Evolutionary conservation across 1,284 basidiomycete genomes (phyloP).

Genomic region (Ustilago bromivora): DNA sequence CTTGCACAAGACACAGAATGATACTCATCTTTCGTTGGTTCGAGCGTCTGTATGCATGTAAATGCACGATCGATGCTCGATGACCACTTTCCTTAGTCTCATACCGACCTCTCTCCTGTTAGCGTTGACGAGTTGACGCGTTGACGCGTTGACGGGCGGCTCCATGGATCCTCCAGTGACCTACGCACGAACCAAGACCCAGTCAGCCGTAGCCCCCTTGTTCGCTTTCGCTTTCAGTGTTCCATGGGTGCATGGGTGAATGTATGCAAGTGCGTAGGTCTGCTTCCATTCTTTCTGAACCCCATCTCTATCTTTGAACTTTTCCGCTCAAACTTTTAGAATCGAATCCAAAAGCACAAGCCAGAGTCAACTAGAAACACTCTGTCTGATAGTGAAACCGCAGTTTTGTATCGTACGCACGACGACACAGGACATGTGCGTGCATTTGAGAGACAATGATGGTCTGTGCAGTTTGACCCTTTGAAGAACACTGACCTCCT

Average conservation of each 20-base stretch:
- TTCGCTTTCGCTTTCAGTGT: too few species aligned
- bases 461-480: slow-evolving; percentile 15
- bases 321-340: slow-evolving; percentile 9
- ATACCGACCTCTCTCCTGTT: not conserved
- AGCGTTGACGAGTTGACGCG: not conserved
- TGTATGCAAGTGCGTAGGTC: slow-evolving; percentile 4
- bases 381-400: not conserved
- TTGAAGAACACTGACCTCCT: slow-evolving; percentile 6
- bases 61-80: slow-evolving; percentile 48
- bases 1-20: not conserved
- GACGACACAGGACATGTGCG: slow-evolving; percentile 25
- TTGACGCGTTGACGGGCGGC: not conserved
- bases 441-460: slow-evolving; percentile 13
- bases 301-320: not conserved
- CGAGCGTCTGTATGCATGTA: slow-evolving; percentile 21
- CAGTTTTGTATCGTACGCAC: slow-evolving; percentile 15
- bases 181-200: not conserved
- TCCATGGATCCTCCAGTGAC: slow-evolving; percentile 28
- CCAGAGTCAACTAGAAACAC: not conserved
- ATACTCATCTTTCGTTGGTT: slow-evolving; percentile 14
- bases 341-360: slow-evolving; percentile 1
- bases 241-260: slow-evolving; percentile 2
- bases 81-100: slow-evolving; percentile 18
- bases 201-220: too few species aligned
- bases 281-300: not conserved